Base-by-base conservation (phyloP, 139 green algal species). In the Axilococcus clingmanii region DNA sequence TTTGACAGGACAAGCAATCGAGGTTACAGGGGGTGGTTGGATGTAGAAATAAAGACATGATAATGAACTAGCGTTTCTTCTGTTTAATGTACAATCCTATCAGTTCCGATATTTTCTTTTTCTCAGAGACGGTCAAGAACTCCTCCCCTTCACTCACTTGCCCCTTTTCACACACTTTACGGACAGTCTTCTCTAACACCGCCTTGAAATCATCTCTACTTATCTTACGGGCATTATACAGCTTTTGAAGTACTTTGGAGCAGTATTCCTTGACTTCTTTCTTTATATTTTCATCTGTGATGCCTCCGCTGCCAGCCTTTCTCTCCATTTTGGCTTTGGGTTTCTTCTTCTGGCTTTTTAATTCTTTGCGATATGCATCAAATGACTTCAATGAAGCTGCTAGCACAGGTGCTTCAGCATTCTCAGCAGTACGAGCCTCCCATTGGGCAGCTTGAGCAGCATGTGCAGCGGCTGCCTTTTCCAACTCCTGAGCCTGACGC, bases 161-260 rank as follows among this genome's bases (percentile, higher is more conserved):
- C 17, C 28, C 27, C 24, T 42, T 57, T 7, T 15, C n/a, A 15
- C 42, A 44, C 14, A 57, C 29, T 57, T 57, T 57, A 6, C 31
- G 22, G 12, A 33, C 19, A 25, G 59, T 55, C 36, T 68, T 75
- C 5, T 63, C 45, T 29, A 58, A 38, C 17, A 63, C 48, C 46
- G 55, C 63, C 48, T 83, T 83, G 65, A 52, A 80, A 16, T 66
- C 42, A 30, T 83, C 75, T 35, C 63, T 74, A 35, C 50, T 52
- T 22, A 83, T 58, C 16, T 28, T 7, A 40, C 67, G 63, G 3
- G 40, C n/a, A 22, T 47, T 33, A 50, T 63, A 80, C 11, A 51
- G 42, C 2, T 54, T 51, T 37, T 61, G 54, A 29, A 83, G 55
- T 14, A 61, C 4, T 15, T 33, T 8, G 15, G 54, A 20, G 25